Conservation (phyloP, 176 grass and related monocot genomes). For the Guadua angustifolia region DNA sequence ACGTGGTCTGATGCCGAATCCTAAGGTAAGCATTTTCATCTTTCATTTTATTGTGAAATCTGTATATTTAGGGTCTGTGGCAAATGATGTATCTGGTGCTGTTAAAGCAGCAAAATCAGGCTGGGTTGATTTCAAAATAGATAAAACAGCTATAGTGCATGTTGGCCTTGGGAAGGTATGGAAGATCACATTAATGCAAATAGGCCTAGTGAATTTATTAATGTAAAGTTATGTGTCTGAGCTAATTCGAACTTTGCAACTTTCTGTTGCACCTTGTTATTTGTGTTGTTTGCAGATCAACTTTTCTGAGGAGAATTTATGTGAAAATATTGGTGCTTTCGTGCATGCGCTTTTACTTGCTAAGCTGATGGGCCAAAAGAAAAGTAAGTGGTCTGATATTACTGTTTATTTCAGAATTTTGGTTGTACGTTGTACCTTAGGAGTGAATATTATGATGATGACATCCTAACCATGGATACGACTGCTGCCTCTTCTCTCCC, state of each 20-base stretch:
- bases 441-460: too few species aligned
- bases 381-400: slow-evolving; percentile 65
- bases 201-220: slow-evolving; percentile 5
- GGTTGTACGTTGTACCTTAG: slow-evolving; percentile 27
- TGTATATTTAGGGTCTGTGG: slow-evolving; percentile 89
- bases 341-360: slow-evolving; percentile 93
- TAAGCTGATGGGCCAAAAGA: slow-evolving; percentile 91
- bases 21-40: slow-evolving; percentile 69
- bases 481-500: too few species aligned
- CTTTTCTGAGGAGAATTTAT: slow-evolving; percentile 83
- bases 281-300: slow-evolving; percentile 67
- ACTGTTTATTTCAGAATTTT: slow-evolving; percentile 6
- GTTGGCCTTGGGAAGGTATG: slow-evolving; percentile 94
- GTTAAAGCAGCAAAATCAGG: slow-evolving; percentile 92
- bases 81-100: slow-evolving; percentile 84
- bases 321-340: slow-evolving; percentile 97
- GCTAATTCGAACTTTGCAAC: not conserved
- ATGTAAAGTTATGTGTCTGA: slow-evolving; percentile 18
- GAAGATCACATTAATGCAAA: slow-evolving; percentile 36
- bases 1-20: slow-evolving; percentile 98
- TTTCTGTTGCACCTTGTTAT: slow-evolving; percentile 31
- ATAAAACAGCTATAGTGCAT: slow-evolving; percentile 99
- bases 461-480: too few species aligned
- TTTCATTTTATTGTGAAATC: slow-evolving; percentile 24
- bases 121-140: slow-evolving; percentile 94